phyloP scores from a whole-genome alignment of 164 flowering plant genomes.

The Umbellularia californica region DNA sequence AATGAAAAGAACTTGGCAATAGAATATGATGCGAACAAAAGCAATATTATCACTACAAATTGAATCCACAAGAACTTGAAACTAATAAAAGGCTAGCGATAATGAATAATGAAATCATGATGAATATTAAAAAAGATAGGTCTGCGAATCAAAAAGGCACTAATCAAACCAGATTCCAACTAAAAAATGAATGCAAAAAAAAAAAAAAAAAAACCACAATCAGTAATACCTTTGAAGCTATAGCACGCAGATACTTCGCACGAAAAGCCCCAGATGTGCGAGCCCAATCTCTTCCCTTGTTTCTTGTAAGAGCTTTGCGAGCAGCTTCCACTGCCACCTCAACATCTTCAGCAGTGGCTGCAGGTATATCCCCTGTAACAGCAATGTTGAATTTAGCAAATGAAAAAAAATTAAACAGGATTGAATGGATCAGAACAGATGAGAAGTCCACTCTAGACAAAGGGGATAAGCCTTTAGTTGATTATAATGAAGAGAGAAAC shows the following conservation, averaged over 20 bases:
- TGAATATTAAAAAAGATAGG: not conserved
- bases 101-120: not conserved
- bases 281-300: slow-evolving; percentile 72
- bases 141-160: not conserved
- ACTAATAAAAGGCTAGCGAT: not conserved
- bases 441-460: no score
- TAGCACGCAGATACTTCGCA: slow-evolving; percentile 84
- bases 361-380: slow-evolving; percentile 76
- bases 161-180: not conserved
- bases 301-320: slow-evolving; percentile 54
- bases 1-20: no score
- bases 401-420: no score
- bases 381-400: no score
- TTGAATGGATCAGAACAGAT: no score
- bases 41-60: not conserved
- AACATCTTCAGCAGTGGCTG: slow-evolving; percentile 89
- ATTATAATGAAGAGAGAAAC: not conserved
- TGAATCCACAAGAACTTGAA: not conserved
- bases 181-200: no score
- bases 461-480: no score
- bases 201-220: no score
- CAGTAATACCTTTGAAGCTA: slow-evolving; percentile 76
- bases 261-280: slow-evolving; percentile 79
- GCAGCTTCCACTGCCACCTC: slow-evolving; percentile 88
- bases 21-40: no score